Percentiles rank a stretch among this genome's conserved stretches.
Evolutionary conservation across 2,329 filamentous ascomycete species (phyloP).

Genomic region (Meredithiella fracta): DNA sequence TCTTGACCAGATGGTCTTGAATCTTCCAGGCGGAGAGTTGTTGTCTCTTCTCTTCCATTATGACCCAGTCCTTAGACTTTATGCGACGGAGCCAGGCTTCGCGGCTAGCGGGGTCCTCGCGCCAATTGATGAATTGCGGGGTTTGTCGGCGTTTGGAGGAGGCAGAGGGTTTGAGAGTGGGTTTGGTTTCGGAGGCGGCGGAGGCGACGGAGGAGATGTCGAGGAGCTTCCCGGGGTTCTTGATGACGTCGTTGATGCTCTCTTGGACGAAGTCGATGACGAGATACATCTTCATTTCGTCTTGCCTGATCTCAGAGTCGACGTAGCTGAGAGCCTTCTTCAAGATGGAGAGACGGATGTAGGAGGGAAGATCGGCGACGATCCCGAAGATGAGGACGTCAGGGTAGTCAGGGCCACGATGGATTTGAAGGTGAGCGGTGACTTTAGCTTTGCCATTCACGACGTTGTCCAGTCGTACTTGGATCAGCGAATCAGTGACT

Average conservation of each 20-base stretch:
- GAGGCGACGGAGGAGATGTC: conserved; percentile 70
- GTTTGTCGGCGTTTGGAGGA: conserved; percentile 16
- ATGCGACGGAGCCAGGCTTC: conserved; percentile 48
- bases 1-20: conserved; percentile 56
- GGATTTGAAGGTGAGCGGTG: conserved; percentile 46
- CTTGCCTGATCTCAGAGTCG: conserved; percentile 53
- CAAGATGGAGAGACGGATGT: conserved; percentile 80
- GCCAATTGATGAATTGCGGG: conserved; percentile 16
- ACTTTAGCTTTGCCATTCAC: conserved; percentile 35
- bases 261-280: conserved; percentile 84
- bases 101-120: conserved; percentile 34
- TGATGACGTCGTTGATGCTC: conserved; percentile 65
- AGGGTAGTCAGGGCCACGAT: conserved; percentile 61
- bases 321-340: conserved; percentile 60
- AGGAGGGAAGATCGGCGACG: conserved; percentile 59
- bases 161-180: conserved; percentile 11
- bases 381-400: conserved; percentile 52
- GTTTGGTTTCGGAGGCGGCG: conserved; percentile 40
- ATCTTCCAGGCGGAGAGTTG: conserved; percentile 77
- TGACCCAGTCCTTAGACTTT: conserved; percentile 51
- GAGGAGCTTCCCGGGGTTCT: conserved; percentile 65
- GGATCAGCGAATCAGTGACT: conserved; percentile 46
- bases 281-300: conserved; percentile 79
- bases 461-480: conserved; percentile 47
- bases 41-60: conserved; percentile 51